Evolutionary conservation across 2,329 filamentous ascomycete genomes (phyloP).

Genomic region (Ophiostoma ips): DNA sequence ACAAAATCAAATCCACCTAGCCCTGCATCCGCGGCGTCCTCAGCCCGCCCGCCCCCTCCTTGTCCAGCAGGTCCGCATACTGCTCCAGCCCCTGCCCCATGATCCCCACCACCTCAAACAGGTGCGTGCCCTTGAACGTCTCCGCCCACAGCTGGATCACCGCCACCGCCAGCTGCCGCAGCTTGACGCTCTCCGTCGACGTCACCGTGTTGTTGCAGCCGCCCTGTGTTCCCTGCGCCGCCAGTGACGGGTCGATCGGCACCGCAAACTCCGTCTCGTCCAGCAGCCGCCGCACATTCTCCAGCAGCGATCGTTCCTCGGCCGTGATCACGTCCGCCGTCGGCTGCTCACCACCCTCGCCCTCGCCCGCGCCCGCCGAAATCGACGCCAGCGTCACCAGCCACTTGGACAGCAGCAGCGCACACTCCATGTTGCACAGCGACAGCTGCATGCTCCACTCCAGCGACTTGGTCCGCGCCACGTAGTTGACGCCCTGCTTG

Average conservation of each 20-base stretch:
- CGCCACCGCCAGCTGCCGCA: constrained; percentile 42
- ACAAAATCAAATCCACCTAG: neutral
- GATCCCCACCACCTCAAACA: constrained; percentile 45
- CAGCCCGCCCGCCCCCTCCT: neutral
- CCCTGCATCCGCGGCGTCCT: neutral
- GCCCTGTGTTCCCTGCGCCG: constrained; percentile 10
- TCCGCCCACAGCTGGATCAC: constrained; percentile 48
- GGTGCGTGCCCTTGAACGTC: constrained; percentile 46
- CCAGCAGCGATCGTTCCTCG: constrained; percentile 41
- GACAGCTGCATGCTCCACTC: constrained; percentile 52
- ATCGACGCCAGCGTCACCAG: constrained; percentile 41
- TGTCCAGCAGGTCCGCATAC: constrained; percentile 41
- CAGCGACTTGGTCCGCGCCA: constrained; percentile 44
- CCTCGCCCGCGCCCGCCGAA: neutral
- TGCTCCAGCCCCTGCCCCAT: constrained; percentile 43
- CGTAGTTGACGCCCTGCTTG: constrained; percentile 48
- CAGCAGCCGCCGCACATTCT: constrained; percentile 43
- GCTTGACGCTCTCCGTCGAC: constrained; percentile 33
- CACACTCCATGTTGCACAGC: constrained; percentile 48
- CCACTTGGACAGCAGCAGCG: constrained; percentile 47
- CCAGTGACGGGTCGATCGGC: constrained; percentile 41
- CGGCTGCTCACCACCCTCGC: constrained; percentile 24
- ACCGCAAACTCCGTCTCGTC: constrained; percentile 50
- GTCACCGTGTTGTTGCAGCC: constrained; percentile 15
- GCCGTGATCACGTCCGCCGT: constrained; percentile 24